Percentiles rank a stretch among this genome's conserved stretches.
Evolutionary conservation across 1,284 basidiomycete genomes (phyloP).

Genomic region (Naganishia sp.): DNA sequence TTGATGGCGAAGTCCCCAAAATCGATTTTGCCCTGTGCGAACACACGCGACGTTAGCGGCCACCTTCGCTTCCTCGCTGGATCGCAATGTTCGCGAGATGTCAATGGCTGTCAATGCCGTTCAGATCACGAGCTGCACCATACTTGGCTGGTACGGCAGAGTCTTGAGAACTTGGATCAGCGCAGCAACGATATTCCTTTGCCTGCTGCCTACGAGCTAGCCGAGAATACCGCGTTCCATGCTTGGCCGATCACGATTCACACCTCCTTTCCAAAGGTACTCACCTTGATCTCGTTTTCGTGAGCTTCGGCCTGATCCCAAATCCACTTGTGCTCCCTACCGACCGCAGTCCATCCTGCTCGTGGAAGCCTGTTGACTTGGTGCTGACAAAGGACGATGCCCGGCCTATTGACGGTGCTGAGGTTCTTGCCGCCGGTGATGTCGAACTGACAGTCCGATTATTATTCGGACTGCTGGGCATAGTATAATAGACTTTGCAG

Average conservation of each 20-base stretch:
- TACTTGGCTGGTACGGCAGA: too few species aligned
- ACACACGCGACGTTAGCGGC: too few species aligned
- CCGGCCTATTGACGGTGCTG: too few species aligned
- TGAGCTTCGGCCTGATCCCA: conserved; percentile 28
- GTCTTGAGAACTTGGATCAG: too few species aligned
- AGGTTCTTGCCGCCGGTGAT: too few species aligned
- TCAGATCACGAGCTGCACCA: not conserved
- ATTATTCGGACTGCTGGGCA: too few species aligned
- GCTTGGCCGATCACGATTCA: not conserved
- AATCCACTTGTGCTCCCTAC: conserved; percentile 26
- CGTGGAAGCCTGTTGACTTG: not conserved
- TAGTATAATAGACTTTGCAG: too few species aligned
- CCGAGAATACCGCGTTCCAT: not conserved
- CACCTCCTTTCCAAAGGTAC: conserved; percentile 6
- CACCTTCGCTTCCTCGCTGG: not conserved
- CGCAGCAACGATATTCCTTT: too few species aligned
- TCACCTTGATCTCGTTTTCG: conserved; percentile 30
- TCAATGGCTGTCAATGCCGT: too few species aligned
- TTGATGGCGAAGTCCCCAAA: not conserved
- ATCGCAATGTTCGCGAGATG: too few species aligned
- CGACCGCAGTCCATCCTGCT: conserved; percentile 11
- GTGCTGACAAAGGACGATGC: not conserved
- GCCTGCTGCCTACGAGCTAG: too few species aligned
- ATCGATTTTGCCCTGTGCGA: conserved; percentile 5
- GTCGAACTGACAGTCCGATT: too few species aligned